Evolutionary conservation across 768 basidiomycete species (phyloP).

Genomic region (Saitozyma sp.): DNA sequence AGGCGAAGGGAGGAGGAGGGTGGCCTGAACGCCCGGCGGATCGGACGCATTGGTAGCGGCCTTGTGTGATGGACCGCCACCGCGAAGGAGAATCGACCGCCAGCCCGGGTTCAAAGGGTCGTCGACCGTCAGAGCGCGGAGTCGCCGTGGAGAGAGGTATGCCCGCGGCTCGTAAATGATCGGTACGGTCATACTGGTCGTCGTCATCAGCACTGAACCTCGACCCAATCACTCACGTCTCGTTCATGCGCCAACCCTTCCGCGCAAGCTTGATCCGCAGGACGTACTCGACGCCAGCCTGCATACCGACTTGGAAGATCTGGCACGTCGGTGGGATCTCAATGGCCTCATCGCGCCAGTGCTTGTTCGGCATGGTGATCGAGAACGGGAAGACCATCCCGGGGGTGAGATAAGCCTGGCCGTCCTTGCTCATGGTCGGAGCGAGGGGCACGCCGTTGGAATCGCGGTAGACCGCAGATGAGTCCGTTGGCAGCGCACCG

Average conservation of each 20-base stretch:
- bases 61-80: conserved; percentile 25
- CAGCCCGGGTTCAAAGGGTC: conserved; percentile 47
- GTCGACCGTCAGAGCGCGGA: conserved; percentile 34
- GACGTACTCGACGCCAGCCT: conserved; percentile 42
- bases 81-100: conserved; percentile 36
- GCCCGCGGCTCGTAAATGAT: conserved; percentile 43
- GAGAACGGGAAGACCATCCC: conserved; percentile 28
- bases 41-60: conserved; percentile 4
- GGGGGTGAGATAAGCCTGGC: conserved; percentile 20
- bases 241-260: conserved; percentile 41
- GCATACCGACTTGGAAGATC: conserved; percentile 42
- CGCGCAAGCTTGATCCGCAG: conserved; percentile 34
- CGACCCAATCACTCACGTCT: conserved; percentile 32
- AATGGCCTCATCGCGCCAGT: conserved; percentile 27
- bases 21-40: conserved; percentile 27
- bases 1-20: conserved; percentile 42
- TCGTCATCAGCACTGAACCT: not conserved
- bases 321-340: conserved; percentile 36
- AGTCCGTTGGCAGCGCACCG: not conserved
- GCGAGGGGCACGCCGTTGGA: conserved; percentile 5
- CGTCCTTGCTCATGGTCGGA: conserved; percentile 20
- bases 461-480: not conserved
- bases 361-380: conserved; percentile 33
- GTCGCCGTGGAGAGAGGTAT: conserved; percentile 37
- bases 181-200: conserved; percentile 32